phyloP scores from a whole-genome alignment of 2,329 filamentous ascomycete species.

The Pestalotiopsis sp. region DNA sequence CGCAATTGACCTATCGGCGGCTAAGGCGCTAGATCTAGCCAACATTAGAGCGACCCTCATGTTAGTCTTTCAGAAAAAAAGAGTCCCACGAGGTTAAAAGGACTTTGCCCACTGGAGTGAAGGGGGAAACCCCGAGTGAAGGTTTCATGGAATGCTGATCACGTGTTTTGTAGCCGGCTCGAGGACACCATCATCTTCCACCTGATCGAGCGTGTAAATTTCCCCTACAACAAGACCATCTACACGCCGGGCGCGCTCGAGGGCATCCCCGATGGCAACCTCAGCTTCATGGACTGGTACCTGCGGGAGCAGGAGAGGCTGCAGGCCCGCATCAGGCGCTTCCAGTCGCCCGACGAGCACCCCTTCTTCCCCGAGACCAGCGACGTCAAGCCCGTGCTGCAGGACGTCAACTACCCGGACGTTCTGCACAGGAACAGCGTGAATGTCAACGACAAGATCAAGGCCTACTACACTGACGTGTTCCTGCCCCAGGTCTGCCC shows the following conservation, averaged over 20 bases:
- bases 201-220: constrained; percentile 97
- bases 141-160: neutral
- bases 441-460: constrained; percentile 87
- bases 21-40: constrained; percentile 83
- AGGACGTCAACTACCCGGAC: constrained; percentile 82
- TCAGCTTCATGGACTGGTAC: constrained; percentile 94
- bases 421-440: constrained; percentile 89
- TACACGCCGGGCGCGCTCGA: constrained; percentile 84
- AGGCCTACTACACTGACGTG: constrained; percentile 78
- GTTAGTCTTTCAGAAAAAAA: constrained; percentile 51
- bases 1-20: constrained; percentile 82
- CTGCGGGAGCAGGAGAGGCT: constrained; percentile 86
- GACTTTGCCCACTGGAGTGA: neutral
- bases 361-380: constrained; percentile 90
- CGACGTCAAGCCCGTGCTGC: constrained; percentile 75
- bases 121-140: too few species aligned
- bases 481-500: constrained; percentile 85
- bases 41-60: constrained; percentile 95
- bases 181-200: constrained; percentile 98
- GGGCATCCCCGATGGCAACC: constrained; percentile 46
- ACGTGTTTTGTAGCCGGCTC: constrained; percentile 66
- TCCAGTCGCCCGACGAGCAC: constrained; percentile 95
- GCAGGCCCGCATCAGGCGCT: constrained; percentile 91
- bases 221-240: constrained; percentile 87
- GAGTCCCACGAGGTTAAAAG: constrained; percentile 13